A percentile compares a stretch with the other conserved stretches of the same genome.
These are phyloP conservation scores for Metarhizium album DNA, from an alignment of 2,329 filamentous ascomycete species.

Conservation along the genomic window DNA sequence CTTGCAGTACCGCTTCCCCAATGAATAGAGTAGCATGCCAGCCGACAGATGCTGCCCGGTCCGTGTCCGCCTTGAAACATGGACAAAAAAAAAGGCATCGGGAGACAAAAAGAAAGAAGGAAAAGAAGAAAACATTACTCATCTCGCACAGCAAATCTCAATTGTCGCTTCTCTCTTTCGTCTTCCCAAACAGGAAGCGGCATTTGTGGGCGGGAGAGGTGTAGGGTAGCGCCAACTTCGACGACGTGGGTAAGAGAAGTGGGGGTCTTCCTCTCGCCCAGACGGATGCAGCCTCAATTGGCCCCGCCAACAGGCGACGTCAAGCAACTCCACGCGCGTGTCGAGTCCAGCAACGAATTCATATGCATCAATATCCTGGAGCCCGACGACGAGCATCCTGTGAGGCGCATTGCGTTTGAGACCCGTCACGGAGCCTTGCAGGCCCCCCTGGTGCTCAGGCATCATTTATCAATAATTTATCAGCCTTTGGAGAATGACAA, in stretches of 20 bases:
- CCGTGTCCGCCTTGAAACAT: no score
- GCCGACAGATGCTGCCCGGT: no score
- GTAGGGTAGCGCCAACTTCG: background rate
- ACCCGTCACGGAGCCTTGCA: constrained; percentile 7
- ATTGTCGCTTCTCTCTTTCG: no score
- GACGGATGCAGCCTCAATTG: background rate
- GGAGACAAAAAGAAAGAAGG: background rate
- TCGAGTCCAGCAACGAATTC: background rate
- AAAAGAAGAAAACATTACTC: background rate
- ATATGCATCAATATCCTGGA: constrained; percentile 1
- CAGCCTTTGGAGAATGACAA: constrained; percentile 25
- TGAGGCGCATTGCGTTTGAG: constrained; percentile 1
- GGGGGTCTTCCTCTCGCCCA: no score
- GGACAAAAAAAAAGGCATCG: no score
- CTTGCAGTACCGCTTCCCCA: no score
- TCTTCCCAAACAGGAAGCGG: background rate
- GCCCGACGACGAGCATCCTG: background rate
- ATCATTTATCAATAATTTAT: constrained; percentile 16
- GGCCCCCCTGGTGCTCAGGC: constrained; percentile 2
- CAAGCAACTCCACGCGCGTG: background rate
- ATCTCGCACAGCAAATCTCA: background rate
- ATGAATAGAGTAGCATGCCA: no score
- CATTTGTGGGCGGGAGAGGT: background rate
- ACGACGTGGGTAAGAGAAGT: no score
- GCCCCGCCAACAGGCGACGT: constrained; percentile 3